A percentile compares a stretch with the other conserved stretches of the same genome.
Conservation (phyloP, 2,329 filamentous ascomycete genomes). For the Cladosporium sp. region DNA sequence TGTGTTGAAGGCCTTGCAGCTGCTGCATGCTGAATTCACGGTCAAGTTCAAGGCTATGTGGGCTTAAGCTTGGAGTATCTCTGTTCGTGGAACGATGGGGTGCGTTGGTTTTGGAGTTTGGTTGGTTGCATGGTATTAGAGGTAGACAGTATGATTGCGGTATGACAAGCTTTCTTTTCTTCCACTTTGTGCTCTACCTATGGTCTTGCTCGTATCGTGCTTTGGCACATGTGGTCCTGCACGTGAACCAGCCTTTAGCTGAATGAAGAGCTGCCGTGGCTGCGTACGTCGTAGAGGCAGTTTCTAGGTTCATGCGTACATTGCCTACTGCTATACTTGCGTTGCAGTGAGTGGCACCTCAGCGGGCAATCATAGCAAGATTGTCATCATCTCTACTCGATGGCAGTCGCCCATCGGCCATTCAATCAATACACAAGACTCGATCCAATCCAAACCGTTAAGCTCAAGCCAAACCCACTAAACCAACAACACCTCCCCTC, state of each 20-base stretch:
- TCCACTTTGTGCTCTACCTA: not conserved
- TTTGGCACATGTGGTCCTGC: not conserved
- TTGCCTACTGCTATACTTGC: not conserved
- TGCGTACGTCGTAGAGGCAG: not conserved
- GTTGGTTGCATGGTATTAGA: not conserved
- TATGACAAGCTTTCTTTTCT: not conserved
- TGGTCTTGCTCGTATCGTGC: not conserved
- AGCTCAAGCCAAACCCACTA: not conserved
- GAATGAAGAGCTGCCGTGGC: too few relatives aligned
- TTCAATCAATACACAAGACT: too few relatives aligned
- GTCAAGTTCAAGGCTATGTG: slow-evolving; percentile 63
- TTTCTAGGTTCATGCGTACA: not conserved
- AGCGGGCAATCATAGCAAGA: not conserved
- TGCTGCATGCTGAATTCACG: slow-evolving; percentile 52
- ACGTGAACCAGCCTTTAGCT: not conserved
- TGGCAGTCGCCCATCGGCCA: too few relatives aligned
- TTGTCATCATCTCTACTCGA: not conserved
- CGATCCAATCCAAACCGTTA: too few relatives aligned
- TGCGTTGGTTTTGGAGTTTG: not conserved
- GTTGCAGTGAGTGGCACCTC: not conserved
- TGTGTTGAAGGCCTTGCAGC: slow-evolving; percentile 18
- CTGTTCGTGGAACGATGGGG: not conserved
- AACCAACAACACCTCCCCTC: not conserved
- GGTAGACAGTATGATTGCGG: not conserved
- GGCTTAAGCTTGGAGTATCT: slow-evolving; percentile 40